Base-by-base conservation (phyloP, 208 protist species). In the Borovskyia barvae region DNA sequence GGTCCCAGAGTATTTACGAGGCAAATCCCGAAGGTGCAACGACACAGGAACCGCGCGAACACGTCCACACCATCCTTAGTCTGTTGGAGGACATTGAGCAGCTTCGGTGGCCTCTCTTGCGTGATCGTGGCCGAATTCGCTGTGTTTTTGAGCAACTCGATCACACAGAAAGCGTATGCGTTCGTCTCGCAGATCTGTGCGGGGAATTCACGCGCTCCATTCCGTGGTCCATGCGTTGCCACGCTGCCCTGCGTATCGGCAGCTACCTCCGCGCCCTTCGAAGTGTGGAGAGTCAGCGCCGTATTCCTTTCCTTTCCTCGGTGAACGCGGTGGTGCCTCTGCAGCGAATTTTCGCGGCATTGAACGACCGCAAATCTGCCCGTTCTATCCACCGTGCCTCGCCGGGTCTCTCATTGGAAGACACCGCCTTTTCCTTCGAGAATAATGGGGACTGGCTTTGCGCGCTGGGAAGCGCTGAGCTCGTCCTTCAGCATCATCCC, bases 391-490 rank as follows among this genome's bases (percentile, higher is more conserved):
- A 95, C 50, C 72, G 74, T n/a, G 42, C 69, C 53, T 53, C 69
- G 11, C 63, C 63, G 3, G 54, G 63, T 22, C 54, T 80, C 12
- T 48, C 63, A 14, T 66, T 67, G 11, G 77, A 78, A 17, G 74
- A 93, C 17, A 79, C 84, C 3, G 89, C 85, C 36, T 85, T 92
- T 45, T 90, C 85, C 9, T 75, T 78, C 45, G 85, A 95, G 68
- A 89, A 90, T 68, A 92, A 79, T 52, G 89, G 89, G 9, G 86
- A 95, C 51, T 95, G 89, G 89, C 54, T 66, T 32, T 51, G 80
- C 9, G 89, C 89, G 1, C 48, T 92, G 14, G 76, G 83, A 37
- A 75, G 80, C 67, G 86, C 79, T 33, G 89, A 93, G 39, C 54
- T 91, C 8, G 81, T 90, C n/a, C 74, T 95, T 26, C 86, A 95